Evolutionary conservation across 148 eudicot species (phyloP).

Genomic region (Mesembryanthemum crystallinum): DNA sequence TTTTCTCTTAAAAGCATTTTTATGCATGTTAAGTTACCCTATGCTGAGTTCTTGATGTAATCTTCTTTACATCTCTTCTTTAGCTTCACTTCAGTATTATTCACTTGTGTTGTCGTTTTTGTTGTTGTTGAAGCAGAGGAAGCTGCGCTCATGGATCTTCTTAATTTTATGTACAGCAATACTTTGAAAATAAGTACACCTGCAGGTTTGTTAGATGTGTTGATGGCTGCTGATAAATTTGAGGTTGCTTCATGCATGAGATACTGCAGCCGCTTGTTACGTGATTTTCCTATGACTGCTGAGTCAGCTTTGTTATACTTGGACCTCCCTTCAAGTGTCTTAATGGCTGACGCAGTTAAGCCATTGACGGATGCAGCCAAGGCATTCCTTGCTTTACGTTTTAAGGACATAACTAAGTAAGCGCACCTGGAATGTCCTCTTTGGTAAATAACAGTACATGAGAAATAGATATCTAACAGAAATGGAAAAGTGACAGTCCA

Average conservation of each 20-base stretch:
- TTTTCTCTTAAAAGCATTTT: neutral
- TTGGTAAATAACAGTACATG: neutral
- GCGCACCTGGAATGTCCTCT: constrained; percentile 14
- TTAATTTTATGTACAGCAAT: constrained; percentile 70
- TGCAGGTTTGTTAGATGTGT: constrained; percentile 67
- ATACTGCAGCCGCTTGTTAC: constrained; percentile 57
- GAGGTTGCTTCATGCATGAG: constrained; percentile 85
- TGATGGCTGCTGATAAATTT: constrained; percentile 81
- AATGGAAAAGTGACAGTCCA: neutral
- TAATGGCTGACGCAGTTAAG: constrained; percentile 66
- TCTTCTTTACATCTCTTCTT: neutral
- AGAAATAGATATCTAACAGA: neutral
- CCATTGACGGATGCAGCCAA: constrained; percentile 67
- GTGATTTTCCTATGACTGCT: constrained; percentile 54
- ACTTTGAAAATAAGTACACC: constrained; percentile 41
- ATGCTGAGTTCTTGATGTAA: no score
- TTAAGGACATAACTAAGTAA: constrained; percentile 66
- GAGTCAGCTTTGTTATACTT: constrained; percentile 75
- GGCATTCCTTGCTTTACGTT: constrained; percentile 53
- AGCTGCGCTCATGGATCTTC: constrained; percentile 78
- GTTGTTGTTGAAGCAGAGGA: constrained; percentile 56
- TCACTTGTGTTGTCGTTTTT: constrained; percentile 1
- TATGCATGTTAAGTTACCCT: neutral
- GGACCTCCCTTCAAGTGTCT: constrained; percentile 62
- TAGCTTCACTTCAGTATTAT: neutral